These are phyloP conservation scores for Ascosphaera aggregata DNA, from an alignment of 2,329 filamentous ascomycete genomes.

Conservation along the genomic window DNA sequence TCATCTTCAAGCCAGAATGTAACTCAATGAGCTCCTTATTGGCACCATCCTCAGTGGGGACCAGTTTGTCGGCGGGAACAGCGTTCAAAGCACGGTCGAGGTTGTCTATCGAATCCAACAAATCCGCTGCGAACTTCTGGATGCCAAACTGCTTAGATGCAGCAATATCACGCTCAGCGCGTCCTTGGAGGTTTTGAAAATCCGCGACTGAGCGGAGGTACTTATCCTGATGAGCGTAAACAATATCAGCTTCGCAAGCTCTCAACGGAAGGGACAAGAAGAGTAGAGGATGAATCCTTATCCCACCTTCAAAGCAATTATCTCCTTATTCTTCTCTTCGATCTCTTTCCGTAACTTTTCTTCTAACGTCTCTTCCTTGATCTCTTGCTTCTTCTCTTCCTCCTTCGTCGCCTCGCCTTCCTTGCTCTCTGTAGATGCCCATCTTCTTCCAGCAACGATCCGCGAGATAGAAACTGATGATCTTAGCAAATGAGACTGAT, in stretches of 20 bases:
- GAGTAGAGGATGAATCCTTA: constrained; percentile 1
- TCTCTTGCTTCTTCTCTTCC: constrained; percentile 18
- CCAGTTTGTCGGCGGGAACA: constrained; percentile 53
- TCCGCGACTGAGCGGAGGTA: constrained; percentile 86
- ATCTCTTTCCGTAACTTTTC: constrained; percentile 39
- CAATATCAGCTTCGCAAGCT: background rate
- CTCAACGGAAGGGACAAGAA: background rate
- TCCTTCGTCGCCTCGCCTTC: constrained; percentile 11
- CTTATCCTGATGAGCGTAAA: constrained; percentile 44
- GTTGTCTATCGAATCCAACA: constrained; percentile 91
- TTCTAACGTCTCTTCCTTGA: constrained; percentile 21
- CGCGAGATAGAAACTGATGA: constrained; percentile 10
- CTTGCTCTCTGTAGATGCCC: constrained; percentile 20
- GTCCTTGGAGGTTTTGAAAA: constrained; percentile 93
- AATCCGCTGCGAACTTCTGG: constrained; percentile 78
- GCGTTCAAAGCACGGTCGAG: constrained; percentile 74
- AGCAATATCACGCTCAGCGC: constrained; percentile 76
- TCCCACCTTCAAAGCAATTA: constrained; percentile 63
- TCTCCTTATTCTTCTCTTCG: constrained; percentile 48
- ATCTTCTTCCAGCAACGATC: constrained; percentile 15
- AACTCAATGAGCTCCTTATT: constrained; percentile 57
- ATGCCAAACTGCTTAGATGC: constrained; percentile 79
- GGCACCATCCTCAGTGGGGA: constrained; percentile 25
- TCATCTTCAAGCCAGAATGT: constrained; percentile 87
- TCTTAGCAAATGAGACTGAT: constrained; percentile 5